Evolutionary conservation across 2,329 filamentous ascomycete species (phyloP).

Genomic region (Colletotrichum chrysophilum): DNA sequence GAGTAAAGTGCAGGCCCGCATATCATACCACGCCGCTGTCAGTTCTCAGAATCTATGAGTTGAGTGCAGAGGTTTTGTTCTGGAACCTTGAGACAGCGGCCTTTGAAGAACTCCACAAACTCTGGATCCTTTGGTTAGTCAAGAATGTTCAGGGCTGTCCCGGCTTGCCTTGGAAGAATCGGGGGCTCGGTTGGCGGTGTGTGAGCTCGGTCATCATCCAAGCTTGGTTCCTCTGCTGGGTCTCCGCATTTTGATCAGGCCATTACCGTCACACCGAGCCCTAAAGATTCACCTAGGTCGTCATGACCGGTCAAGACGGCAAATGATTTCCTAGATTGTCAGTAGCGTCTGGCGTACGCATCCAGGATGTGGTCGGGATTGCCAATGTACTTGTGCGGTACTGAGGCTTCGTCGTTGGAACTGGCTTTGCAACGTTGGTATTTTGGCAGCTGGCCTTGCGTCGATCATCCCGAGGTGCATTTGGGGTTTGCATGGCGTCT

Average conservation of each 20-base stretch:
- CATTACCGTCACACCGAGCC: background rate
- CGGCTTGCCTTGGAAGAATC: background rate
- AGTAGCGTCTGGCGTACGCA: background rate
- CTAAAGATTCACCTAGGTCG: background rate
- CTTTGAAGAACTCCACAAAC: background rate
- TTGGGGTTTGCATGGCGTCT: background rate
- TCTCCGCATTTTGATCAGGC: background rate
- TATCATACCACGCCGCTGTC: background rate
- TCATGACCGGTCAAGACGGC: background rate
- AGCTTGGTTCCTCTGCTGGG: background rate
- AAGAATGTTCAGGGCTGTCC: background rate
- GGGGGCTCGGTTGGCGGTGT: background rate
- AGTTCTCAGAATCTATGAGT: slow-evolving; percentile 9
- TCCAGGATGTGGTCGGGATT: background rate
- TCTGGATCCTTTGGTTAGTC: background rate
- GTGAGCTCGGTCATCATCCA: background rate
- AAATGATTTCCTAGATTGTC: background rate
- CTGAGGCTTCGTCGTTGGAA: background rate
- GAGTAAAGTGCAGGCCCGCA: background rate
- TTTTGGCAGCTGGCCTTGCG: background rate
- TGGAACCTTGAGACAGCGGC: background rate
- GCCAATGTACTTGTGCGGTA: background rate
- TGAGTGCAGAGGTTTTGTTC: background rate
- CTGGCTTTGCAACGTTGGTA: background rate
- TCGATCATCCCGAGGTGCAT: slow-evolving; percentile 7